Percentiles rank a stretch among this genome's conserved stretches.
Evolutionary conservation across 2,329 filamentous ascomycete genomes (phyloP).

Genomic region (Westerdykella sp.): DNA sequence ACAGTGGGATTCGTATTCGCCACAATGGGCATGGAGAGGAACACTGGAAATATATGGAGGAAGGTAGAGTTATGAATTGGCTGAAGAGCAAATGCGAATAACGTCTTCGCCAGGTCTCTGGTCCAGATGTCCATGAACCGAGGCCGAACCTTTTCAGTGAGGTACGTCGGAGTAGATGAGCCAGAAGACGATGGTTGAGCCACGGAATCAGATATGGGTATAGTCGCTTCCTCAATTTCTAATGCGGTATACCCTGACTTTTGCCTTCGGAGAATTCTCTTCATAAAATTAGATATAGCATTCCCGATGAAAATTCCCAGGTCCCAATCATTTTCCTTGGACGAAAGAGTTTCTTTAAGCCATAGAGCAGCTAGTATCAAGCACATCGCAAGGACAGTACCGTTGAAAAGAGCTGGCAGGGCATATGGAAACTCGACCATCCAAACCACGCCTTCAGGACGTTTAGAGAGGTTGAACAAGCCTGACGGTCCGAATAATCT

Average conservation of each 20-base stretch:
- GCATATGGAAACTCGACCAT: constrained; percentile 61
- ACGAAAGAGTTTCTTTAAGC: constrained; percentile 51
- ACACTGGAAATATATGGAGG: constrained; percentile 43
- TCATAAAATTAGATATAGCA: constrained; percentile 23
- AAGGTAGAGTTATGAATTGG: constrained; percentile 44
- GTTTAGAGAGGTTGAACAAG: constrained; percentile 50
- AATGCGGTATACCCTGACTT: constrained; percentile 8
- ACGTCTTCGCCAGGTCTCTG: constrained; percentile 34
- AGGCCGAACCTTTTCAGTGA: constrained; percentile 17
- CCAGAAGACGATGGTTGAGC: constrained; percentile 2
- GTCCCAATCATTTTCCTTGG: constrained; percentile 27
- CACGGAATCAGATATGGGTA: constrained; percentile 4
- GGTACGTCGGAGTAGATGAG: constrained; percentile 35
- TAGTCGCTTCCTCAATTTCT: constrained; percentile 10
- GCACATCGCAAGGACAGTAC: constrained; percentile 51
- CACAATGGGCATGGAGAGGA: constrained; percentile 37
- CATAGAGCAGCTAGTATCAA: constrained; percentile 54
- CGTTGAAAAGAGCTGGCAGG: constrained; percentile 61
- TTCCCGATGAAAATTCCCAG: constrained; percentile 30
- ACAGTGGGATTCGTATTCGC: constrained; percentile 18
- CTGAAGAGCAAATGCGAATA: constrained; percentile 39
- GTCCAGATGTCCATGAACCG: constrained; percentile 41
- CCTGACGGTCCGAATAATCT: constrained; percentile 58
- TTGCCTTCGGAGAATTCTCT: constrained; percentile 13
- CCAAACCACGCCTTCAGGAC: constrained; percentile 57